phyloP scores from a whole-genome alignment of 768 basidiomycete species.

The Candolleomyces efflorescens region DNA sequence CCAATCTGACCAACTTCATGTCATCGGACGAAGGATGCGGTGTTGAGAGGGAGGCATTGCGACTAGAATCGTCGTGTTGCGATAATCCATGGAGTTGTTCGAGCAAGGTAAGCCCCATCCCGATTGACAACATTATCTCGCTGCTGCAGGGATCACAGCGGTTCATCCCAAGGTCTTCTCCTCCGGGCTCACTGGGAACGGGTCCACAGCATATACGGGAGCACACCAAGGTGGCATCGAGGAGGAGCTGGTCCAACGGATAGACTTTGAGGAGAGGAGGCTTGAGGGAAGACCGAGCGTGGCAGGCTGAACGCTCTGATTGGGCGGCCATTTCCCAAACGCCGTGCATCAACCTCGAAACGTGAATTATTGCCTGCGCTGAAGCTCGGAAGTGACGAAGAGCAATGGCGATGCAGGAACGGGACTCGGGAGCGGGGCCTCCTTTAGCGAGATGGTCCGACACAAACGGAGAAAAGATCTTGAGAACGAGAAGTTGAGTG shows the following conservation, averaged over 20 bases:
- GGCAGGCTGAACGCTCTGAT: not conserved
- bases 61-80: not conserved
- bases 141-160: not conserved
- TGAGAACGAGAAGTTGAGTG: conserved; percentile 57
- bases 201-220: not conserved
- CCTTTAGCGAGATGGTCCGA: not conserved
- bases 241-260: not conserved
- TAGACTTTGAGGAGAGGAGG: not conserved
- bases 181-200: not conserved
- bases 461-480: conserved; percentile 61
- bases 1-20: not conserved
- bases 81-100: not conserved
- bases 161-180: not conserved
- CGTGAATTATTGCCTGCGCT: not conserved
- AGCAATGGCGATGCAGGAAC: not conserved
- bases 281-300: not conserved
- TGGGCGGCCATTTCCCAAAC: not conserved
- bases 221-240: conserved; percentile 3
- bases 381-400: not conserved
- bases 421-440: too few species aligned
- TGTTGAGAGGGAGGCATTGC: not conserved
- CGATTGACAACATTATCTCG: conserved; percentile 5
- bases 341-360: not conserved
- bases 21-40: not conserved
- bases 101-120: not conserved